Evolutionary conservation across 345 rosid genomes (phyloP), one percentile per base, ranked within the genome.

Genomic region (Isatis tinctoria): DNA sequence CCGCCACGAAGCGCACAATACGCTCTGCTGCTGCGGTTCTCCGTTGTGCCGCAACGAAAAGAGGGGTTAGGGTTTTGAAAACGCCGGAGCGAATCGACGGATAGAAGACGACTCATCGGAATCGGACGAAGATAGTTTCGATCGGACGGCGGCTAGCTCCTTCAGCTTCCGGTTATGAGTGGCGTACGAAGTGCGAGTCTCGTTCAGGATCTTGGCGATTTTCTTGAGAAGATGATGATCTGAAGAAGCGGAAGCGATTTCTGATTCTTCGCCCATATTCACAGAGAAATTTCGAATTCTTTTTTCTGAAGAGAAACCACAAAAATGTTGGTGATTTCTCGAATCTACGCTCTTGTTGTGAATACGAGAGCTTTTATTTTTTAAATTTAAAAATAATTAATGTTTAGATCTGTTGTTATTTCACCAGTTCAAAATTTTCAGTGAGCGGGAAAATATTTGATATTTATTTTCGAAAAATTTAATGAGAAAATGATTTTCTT

Each of bases 101-200:
- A 72, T 1, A 0, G 87, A 73, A 0, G 69, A 64, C 17, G 83
- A 64, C 0, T 70, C 65, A 0, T 63, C 37, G 54, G 80, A 47
- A 1, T 28, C 67, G 26, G 72, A 48, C 3, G 69, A 67, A 41
- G 69, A 30, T 48, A 77, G 69, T 57, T 86, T 86, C 0, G 96
- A 86, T 7, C 78, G 87, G 80, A 95, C 58, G 77, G 86, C 52
- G 10, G 78, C 66, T 60, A 95, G 89, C 53, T 92, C 96, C 74
- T 87, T 95, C 24, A 92, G 83, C 83, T 89, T 95, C 22, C 98
- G 88, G 57, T 79, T 84, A 72, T 95, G 97, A 0, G 86, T 82
- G 66, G 97, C 97, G 78, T 79, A 80, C 0, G 98, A 87, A 8
- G 90, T 41, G 74, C 93, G 88, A 24, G 81, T 10, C 16, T 95